Evolutionary conservation across 1,139 yeast genomes (phyloP).

Genomic region (Lodderomyces elongisporus): DNA sequence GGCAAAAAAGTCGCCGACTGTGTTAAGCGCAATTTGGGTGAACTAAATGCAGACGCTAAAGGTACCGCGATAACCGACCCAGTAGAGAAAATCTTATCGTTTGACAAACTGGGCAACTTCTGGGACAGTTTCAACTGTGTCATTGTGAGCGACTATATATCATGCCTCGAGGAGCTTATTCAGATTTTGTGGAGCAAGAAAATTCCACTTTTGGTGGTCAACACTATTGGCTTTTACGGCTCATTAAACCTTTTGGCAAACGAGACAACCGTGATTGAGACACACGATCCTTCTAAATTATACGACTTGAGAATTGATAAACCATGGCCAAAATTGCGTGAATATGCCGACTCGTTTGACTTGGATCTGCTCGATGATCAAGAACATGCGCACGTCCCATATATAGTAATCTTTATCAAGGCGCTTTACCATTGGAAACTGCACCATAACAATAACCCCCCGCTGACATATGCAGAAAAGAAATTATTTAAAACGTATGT

Average conservation of each 20-base stretch:
- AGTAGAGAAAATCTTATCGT: conserved; percentile 16
- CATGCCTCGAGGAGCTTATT: conserved; percentile 19
- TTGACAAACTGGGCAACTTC: conserved; percentile 18
- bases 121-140: conserved; percentile 57
- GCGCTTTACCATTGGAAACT: conserved; percentile 45
- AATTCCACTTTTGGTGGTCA: conserved; percentile 52
- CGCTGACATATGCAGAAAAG: conserved; percentile 53
- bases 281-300: conserved; percentile 63
- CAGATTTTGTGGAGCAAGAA: conserved; percentile 37
- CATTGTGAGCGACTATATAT: conserved; percentile 36
- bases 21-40: conserved; percentile 40
- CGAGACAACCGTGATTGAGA: conserved; percentile 63
- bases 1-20: conserved; percentile 39
- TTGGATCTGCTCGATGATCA: conserved; percentile 42
- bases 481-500: conserved; percentile 35
- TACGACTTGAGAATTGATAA: conserved; percentile 65
- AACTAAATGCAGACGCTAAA: conserved; percentile 57
- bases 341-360: conserved; percentile 48
- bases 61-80: conserved; percentile 29
- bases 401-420: conserved; percentile 58
- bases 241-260: conserved; percentile 46
- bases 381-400: conserved; percentile 71
- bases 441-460: conserved; percentile 29
- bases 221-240: conserved; percentile 65
- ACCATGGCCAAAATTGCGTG: conserved; percentile 73